A percentile compares a stretch with the other conserved stretches of the same genome.
These are phyloP conservation scores for Phellinidium pouzarii DNA, from an alignment of 1,284 basidiomycete species.

Conservation along the genomic window DNA sequence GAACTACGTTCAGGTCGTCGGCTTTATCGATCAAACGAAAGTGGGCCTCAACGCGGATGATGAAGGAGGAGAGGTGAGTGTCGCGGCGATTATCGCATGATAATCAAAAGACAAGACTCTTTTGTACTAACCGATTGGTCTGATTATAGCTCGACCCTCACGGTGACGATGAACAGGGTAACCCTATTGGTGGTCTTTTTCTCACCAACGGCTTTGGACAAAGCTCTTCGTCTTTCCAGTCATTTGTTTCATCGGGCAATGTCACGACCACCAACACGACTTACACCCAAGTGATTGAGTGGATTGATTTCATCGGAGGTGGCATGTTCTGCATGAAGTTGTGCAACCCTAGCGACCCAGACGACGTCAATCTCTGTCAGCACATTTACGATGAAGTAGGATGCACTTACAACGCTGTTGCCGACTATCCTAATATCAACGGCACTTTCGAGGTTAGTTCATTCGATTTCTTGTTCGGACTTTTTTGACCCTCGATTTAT, in stretches of 20 bases:
- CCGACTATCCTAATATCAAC: conserved; percentile 20
- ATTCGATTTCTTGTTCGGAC: no score
- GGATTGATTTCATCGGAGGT: conserved; percentile 30
- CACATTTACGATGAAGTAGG: conserved; percentile 22
- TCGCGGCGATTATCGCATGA: not conserved
- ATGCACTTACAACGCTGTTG: conserved; percentile 20
- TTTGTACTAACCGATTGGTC: not conserved
- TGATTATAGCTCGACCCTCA: conserved; percentile 23
- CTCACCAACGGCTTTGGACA: conserved; percentile 30
- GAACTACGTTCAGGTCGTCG: conserved; percentile 30
- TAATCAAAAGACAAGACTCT: not conserved
- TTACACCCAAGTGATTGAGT: conserved; percentile 28
- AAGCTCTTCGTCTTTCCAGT: conserved; percentile 17
- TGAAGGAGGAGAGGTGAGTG: conserved; percentile 23
- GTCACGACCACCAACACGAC: conserved; percentile 22
- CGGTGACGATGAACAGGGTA: conserved; percentile 28
- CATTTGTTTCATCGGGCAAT: conserved; percentile 13
- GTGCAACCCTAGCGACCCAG: conserved; percentile 17
- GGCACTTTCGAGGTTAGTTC: conserved; percentile 23
- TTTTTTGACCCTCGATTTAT: not conserved
- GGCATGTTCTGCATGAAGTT: conserved; percentile 21
- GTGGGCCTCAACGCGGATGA: conserved; percentile 28
- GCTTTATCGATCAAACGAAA: conserved; percentile 28
- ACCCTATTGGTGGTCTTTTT: conserved; percentile 34
- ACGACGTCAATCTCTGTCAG: conserved; percentile 18